These are phyloP conservation scores for Neurospora sp. DNA, from an alignment of 495 filamentous ascomycete genomes.

Conservation along the genomic window DNA sequence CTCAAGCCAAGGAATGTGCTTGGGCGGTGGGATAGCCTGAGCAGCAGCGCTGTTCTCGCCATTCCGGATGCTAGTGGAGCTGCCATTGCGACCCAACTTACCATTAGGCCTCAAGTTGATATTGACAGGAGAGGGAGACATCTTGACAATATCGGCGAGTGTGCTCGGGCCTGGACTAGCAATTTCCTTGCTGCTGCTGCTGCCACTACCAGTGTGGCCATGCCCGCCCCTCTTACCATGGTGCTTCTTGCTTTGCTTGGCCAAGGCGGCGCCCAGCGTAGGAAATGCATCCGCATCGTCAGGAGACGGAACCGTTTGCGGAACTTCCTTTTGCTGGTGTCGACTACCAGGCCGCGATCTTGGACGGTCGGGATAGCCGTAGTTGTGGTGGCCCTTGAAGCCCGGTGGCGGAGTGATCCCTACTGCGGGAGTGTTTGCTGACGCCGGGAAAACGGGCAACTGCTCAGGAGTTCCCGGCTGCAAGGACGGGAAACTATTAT, in stretches of 20 bases:
- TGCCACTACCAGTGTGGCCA: constrained; percentile 38
- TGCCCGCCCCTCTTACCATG: constrained; percentile 79
- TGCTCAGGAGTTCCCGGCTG: constrained; percentile 54
- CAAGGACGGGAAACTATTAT: constrained; percentile 79
- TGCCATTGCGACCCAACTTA: constrained; percentile 42
- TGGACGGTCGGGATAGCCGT: constrained; percentile 45
- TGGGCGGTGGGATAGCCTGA: constrained; percentile 72
- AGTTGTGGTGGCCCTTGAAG: constrained; percentile 43
- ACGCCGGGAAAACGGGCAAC: constrained; percentile 38
- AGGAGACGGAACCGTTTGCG: constrained; percentile 62
- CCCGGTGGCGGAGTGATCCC: constrained; percentile 52
- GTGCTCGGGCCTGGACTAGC: constrained; percentile 64
- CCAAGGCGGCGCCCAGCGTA: constrained; percentile 70
- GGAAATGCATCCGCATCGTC: constrained; percentile 97
- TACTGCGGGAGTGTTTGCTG: constrained; percentile 39
- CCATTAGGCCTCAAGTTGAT: constrained; percentile 37
- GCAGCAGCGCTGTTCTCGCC: constrained; percentile 75
- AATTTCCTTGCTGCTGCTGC: constrained; percentile 46
- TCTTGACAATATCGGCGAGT: constrained; percentile 90
- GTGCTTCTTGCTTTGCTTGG: constrained; percentile 75
- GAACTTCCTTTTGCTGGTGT: constrained; percentile 61
- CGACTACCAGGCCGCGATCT: constrained; percentile 82
- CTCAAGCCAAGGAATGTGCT: constrained; percentile 94
- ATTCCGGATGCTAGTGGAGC: constrained; percentile 42
- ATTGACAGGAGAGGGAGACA: constrained; percentile 68